These are phyloP conservation scores for Theobroma cacao DNA, from an alignment of 345 rosid species.

Conservation along the genomic window DNA sequence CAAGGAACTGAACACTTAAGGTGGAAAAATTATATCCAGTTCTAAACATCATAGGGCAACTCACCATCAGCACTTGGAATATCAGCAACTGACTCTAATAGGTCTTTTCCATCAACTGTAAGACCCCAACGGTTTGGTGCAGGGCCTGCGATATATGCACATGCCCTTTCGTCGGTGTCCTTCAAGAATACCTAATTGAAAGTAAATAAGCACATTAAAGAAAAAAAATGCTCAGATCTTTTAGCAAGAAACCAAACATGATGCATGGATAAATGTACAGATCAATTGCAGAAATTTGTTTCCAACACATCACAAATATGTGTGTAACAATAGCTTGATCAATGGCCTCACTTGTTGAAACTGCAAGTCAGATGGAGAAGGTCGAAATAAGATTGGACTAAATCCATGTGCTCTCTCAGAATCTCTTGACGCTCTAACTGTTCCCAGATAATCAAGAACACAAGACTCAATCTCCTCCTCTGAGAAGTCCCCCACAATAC, in stretches of 20 bases:
- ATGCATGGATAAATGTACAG: slow-evolving; percentile 3
- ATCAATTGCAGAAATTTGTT: background rate
- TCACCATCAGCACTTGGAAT: slow-evolving; percentile 54
- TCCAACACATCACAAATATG: background rate
- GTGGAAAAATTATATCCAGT: slow-evolving; percentile 1
- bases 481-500: slow-evolving; percentile 93
- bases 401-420: slow-evolving; percentile 32
- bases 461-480: slow-evolving; percentile 85
- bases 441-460: slow-evolving; percentile 88
- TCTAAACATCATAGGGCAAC: slow-evolving; percentile 17
- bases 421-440: slow-evolving; percentile 64
- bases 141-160: slow-evolving; percentile 99
- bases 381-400: slow-evolving; percentile 65
- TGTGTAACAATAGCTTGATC: slow-evolving; percentile 15
- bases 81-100: slow-evolving; percentile 55
- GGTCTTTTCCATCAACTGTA: slow-evolving; percentile 79
- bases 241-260: slow-evolving; percentile 5
- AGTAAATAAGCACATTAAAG: slow-evolving; percentile 14
- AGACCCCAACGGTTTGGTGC: slow-evolving; percentile 99
- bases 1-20: slow-evolving; percentile 1
- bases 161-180: slow-evolving; percentile 99
- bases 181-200: slow-evolving; percentile 79
- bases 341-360: slow-evolving; percentile 69
- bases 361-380: slow-evolving; percentile 69
- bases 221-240: slow-evolving; percentile 11